Evolutionary conservation across 2,329 filamentous ascomycete genomes (phyloP).

Genomic region (Fonsecaea pedrosoi): DNA sequence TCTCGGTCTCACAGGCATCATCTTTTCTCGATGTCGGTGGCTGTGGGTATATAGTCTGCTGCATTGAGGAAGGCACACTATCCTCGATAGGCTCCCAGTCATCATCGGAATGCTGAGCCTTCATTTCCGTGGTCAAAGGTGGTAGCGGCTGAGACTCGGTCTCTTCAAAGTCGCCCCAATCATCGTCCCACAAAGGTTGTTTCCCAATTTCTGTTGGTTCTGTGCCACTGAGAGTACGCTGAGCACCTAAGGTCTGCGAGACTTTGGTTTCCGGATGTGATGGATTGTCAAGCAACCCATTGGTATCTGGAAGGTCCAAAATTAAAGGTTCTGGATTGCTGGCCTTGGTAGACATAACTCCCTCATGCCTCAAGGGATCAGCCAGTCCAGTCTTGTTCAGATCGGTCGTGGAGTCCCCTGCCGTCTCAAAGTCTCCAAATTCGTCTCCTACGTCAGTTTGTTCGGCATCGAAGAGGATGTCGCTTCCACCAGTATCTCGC

Average conservation of each 20-base stretch:
- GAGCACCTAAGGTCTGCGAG: not conserved
- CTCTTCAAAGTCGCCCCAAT: constrained; percentile 55
- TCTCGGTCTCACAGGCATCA: constrained; percentile 33
- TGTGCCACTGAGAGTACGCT: not conserved
- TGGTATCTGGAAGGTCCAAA: constrained; percentile 10
- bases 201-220: constrained; percentile 10
- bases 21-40: constrained; percentile 26
- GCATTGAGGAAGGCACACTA: constrained; percentile 32
- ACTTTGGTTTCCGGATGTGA: not conserved
- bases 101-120: constrained; percentile 49
- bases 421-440: constrained; percentile 72
- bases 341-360: not conserved
- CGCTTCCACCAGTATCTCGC: constrained; percentile 41
- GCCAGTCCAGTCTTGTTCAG: not conserved
- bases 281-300: not conserved
- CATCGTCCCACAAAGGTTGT: constrained; percentile 43
- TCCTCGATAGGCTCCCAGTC: constrained; percentile 64
- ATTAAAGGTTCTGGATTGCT: not conserved
- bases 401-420: constrained; percentile 38
- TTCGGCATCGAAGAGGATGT: constrained; percentile 72
- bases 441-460: constrained; percentile 57
- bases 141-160: not conserved
- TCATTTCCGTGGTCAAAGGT: not conserved
- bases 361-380: not conserved
- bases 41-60: not conserved